phyloP scores from a whole-genome alignment of 768 basidiomycete genomes.

The Thelephora ganbajun region DNA sequence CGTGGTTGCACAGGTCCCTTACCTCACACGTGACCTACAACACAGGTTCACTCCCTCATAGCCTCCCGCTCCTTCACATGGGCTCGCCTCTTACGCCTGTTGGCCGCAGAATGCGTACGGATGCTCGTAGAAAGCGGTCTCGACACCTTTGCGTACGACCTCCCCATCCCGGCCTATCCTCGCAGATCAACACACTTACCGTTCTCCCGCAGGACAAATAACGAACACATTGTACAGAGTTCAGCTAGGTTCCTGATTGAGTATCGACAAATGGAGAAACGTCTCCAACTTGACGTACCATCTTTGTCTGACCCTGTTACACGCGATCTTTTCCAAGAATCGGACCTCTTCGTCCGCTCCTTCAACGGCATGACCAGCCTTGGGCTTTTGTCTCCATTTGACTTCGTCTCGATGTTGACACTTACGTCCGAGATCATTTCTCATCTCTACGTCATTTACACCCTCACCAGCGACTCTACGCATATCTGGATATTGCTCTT shows the following conservation, averaged over 20 bases:
- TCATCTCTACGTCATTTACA: conserved; percentile 53
- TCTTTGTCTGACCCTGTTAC: conserved; percentile 61
- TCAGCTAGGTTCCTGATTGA: conserved; percentile 66
- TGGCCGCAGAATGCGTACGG: conserved; percentile 49
- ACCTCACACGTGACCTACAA: no score
- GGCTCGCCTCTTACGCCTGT: conserved; percentile 42
- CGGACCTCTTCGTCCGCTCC: conserved; percentile 73
- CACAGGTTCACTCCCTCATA: conserved; percentile 55
- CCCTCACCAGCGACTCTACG: conserved; percentile 39
- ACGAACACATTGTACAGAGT: conserved; percentile 60
- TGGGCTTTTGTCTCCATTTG: conserved; percentile 68
- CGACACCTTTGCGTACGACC: conserved; percentile 60
- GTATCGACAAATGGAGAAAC: conserved; percentile 65
- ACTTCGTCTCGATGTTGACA: conserved; percentile 62
- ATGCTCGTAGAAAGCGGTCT: conserved; percentile 50
- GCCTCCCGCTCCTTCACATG: conserved; percentile 62
- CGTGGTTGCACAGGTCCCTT: background rate
- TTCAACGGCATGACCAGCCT: conserved; percentile 63
- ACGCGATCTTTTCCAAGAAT: conserved; percentile 73
- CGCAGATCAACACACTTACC: background rate
- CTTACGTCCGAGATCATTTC: conserved; percentile 59
- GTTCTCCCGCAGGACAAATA: conserved; percentile 34
- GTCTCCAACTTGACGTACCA: conserved; percentile 65
- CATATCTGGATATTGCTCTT: conserved; percentile 45
- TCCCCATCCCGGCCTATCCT: background rate